These are phyloP conservation scores for Wallacemonas sp. DNA, from an alignment of 208 protist genomes.

Conservation along the genomic window DNA sequence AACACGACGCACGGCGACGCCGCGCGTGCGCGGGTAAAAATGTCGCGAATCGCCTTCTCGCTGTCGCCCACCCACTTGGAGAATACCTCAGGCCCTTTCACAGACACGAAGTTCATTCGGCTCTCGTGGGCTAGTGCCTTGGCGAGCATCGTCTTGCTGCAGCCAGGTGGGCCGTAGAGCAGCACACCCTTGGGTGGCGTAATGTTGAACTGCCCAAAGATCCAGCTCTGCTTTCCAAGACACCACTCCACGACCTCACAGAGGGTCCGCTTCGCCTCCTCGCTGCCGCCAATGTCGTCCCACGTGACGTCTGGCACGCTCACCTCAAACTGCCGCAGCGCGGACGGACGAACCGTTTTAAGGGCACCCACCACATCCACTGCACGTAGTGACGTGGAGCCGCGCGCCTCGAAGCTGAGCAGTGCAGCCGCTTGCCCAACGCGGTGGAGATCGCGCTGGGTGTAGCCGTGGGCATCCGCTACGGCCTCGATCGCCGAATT, in stretches of 20 bases:
- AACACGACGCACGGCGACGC: conserved; percentile 94
- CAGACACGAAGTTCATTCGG: conserved; percentile 77
- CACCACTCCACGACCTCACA: conserved; percentile 89
- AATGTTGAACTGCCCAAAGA: conserved; percentile 93
- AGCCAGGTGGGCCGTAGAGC: conserved; percentile 98
- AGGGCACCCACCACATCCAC: conserved; percentile 25
- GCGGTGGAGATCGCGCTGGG: conserved; percentile 48
- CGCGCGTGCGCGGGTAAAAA: conserved; percentile 87
- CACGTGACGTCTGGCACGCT: conserved; percentile 89
- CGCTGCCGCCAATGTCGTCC: conserved; percentile 95
- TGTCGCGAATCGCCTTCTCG: conserved; percentile 98
- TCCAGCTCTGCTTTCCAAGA: conserved; percentile 87
- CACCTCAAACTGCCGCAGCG: conserved; percentile 64
- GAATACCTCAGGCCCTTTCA: conserved; percentile 97
- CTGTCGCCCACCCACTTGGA: conserved; percentile 99
- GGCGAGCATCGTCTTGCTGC: conserved; percentile 99
- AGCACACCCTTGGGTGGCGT: conserved; percentile 94
- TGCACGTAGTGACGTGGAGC: conserved; percentile 11
- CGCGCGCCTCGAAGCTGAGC: conserved; percentile 24
- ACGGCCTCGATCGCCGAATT: conserved; percentile 27
- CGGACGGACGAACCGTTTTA: conserved; percentile 44
- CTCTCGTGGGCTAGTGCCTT: conserved; percentile 97
- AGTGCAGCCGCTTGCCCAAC: conserved; percentile 39
- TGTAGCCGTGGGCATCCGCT: conserved; percentile 49
- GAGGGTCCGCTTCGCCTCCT: conserved; percentile 87